phyloP scores from a whole-genome alignment of 768 basidiomycete genomes.

The Pleurotus platypus region DNA sequence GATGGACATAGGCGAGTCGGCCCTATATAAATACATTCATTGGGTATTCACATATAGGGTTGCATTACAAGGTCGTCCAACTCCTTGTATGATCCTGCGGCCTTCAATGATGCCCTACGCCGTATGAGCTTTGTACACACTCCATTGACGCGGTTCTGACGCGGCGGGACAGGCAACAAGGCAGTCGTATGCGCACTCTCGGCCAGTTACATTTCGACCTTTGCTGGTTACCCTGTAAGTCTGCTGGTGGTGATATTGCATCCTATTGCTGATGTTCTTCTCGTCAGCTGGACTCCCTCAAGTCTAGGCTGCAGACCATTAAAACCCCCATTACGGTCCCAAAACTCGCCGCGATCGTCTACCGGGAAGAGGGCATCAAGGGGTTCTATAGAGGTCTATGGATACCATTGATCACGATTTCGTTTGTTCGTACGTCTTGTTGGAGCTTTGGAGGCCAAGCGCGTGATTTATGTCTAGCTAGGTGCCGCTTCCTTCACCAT shows the following conservation, averaged over 20 bases:
- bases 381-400: slow-evolving; percentile 91
- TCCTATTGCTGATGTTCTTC: not conserved
- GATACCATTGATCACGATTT: slow-evolving; percentile 93
- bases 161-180: slow-evolving; percentile 60
- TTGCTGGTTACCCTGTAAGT: slow-evolving; percentile 84
- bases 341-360: slow-evolving; percentile 66
- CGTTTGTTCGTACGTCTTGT: slow-evolving; percentile 84
- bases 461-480: slow-evolving; percentile 23
- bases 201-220: slow-evolving; percentile 89
- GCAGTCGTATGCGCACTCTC: slow-evolving; percentile 87
- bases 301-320: slow-evolving; percentile 87
- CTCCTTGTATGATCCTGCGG: slow-evolving; percentile 59
- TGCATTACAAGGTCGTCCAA: slow-evolving; percentile 45
- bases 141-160: slow-evolving; percentile 11
- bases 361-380: slow-evolving; percentile 79
- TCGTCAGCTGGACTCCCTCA: slow-evolving; percentile 84
- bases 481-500: slow-evolving; percentile 91
- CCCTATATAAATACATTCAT: not conserved
- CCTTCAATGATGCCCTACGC: slow-evolving; percentile 64
- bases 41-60: slow-evolving; percentile 18
- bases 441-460: slow-evolving; percentile 1
- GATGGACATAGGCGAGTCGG: slow-evolving; percentile 62
- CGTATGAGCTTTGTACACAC: slow-evolving; percentile 36
- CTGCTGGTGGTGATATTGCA: not conserved
- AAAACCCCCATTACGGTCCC: slow-evolving; percentile 73